These are phyloP conservation scores for Phycomyces nitens DNA, from an alignment of 192 early-diverging fungal genomes.

Conservation along the genomic window DNA sequence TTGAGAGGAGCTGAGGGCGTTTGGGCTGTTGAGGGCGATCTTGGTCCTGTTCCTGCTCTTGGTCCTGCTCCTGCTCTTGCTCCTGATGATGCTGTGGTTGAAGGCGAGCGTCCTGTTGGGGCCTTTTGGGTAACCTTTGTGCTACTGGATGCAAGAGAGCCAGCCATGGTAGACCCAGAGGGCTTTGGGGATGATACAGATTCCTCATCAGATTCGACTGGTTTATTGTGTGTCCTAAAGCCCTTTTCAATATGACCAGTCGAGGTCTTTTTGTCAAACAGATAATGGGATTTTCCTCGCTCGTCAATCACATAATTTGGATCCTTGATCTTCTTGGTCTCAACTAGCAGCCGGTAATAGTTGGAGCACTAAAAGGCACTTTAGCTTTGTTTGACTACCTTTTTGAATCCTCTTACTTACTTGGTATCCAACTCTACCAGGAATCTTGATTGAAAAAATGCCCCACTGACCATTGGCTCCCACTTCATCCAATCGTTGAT, in stretches of 20 bases:
- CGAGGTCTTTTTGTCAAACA: constrained; percentile 80
- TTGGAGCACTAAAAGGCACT: constrained; percentile 71
- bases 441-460: constrained; percentile 90
- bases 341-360: constrained; percentile 85
- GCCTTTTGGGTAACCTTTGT: too few species aligned
- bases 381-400: background rate
- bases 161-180: too few species aligned
- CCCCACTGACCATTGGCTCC: constrained; percentile 95
- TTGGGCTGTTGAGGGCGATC: too few species aligned
- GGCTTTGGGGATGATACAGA: background rate
- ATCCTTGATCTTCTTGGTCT: constrained; percentile 80
- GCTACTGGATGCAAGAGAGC: too few species aligned
- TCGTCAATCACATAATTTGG: constrained; percentile 88
- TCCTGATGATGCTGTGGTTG: too few species aligned
- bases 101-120: too few species aligned
- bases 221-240: constrained; percentile 70
- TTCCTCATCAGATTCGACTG: background rate
- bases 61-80: too few species aligned
- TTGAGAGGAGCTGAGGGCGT: too few species aligned
- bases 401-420: constrained; percentile 34
- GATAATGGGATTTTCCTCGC: constrained; percentile 81
- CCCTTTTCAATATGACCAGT: constrained; percentile 72
- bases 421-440: constrained; percentile 93
- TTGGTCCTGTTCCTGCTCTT: too few species aligned
- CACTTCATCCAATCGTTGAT: constrained; percentile 72